Evolutionary conservation across 768 basidiomycete species (phyloP), one percentile per base, ranked within the genome.

Genomic region (Cystobasidium ongulense): DNA sequence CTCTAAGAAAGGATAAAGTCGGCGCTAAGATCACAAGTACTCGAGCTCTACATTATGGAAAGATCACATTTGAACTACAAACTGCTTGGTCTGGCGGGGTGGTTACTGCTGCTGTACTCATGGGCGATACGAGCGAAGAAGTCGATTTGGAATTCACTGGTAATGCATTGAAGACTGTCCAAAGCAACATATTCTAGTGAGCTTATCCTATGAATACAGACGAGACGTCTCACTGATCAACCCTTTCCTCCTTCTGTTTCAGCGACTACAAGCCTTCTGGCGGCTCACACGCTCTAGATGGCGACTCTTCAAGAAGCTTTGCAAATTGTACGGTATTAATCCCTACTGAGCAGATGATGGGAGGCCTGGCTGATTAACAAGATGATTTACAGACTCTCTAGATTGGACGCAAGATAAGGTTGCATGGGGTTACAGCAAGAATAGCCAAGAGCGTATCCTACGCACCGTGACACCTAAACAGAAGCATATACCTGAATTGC

Each of bases 81-180:
- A 71, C 68, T n/a, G 68, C 52, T 29, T 71, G 68, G 68, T 57
- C 53, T 1, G 68, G 52, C 21, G 68, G 68, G 15, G 68, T 71
- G 3, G 68, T 71, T 33, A 57, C 52, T 36, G 68, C 68, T 21
- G 68, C 68, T 38, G 43, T 71, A 10, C 21, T 71, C 15, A 71
- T 71, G 33, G 68, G 68, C n/a, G 36, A 71, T 27, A 71, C 68
- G 8, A 57, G 46, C 7, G 68, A 71, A 46, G 68, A 71, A 35
- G 43, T 71, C 35, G 68, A 71, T 71, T 27, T 59, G 4, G 57
- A 59, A 29, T 59, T 59, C 21, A 59, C 57, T 35, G 57, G 57
- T 4, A 59, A 59, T 35, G 57, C 57, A 7, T 27, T 59, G 27
- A 59, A 59, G 29, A 31, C 57, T 59, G 57, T 29, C 4, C 57